A percentile compares a stretch with the other conserved stretches of the same genome.
Evolutionary conservation across 177 flowering plant species (phyloP).

Genomic region (Vitis hybrid): DNA sequence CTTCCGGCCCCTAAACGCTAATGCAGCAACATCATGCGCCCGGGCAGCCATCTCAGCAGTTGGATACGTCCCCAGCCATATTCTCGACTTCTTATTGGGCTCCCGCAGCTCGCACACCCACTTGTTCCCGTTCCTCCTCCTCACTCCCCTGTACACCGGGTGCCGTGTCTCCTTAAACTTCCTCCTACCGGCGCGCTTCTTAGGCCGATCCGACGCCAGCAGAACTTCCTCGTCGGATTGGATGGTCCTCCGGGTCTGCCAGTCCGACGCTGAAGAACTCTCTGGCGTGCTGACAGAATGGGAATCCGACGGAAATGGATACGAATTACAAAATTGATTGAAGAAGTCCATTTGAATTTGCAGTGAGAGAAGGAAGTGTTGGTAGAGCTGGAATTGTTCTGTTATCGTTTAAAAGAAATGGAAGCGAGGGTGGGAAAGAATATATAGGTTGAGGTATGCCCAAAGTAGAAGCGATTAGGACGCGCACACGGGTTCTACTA

Average conservation of each 20-base stretch:
- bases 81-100: constrained; percentile 44
- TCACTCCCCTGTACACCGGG: constrained; percentile 52
- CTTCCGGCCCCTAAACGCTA: constrained; percentile 39
- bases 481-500: too few relatives aligned
- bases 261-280: constrained; percentile 5
- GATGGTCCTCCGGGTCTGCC: not conserved
- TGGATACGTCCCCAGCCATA: constrained; percentile 61
- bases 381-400: not conserved
- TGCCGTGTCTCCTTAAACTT: constrained; percentile 57
- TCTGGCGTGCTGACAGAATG: not conserved
- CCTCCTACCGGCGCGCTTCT: constrained; percentile 53
- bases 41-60: constrained; percentile 62
- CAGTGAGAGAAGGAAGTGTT: not conserved
- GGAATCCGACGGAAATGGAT: not conserved
- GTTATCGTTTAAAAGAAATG: not conserved
- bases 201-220: constrained; percentile 41
- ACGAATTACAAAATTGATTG: not conserved
- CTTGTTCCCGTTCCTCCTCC: constrained; percentile 38
- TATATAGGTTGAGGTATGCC: too few relatives aligned
- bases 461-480: too few relatives aligned
- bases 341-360: constrained; percentile 4
- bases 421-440: too few relatives aligned
- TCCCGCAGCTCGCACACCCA: constrained; percentile 67
- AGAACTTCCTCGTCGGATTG: constrained; percentile 34
- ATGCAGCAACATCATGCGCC: constrained; percentile 60